Percentiles rank a stretch among this genome's conserved stretches.
These are phyloP conservation scores for Fomitopsis palustris DNA, from an alignment of 1,284 basidiomycete species.

Conservation along the genomic window DNA sequence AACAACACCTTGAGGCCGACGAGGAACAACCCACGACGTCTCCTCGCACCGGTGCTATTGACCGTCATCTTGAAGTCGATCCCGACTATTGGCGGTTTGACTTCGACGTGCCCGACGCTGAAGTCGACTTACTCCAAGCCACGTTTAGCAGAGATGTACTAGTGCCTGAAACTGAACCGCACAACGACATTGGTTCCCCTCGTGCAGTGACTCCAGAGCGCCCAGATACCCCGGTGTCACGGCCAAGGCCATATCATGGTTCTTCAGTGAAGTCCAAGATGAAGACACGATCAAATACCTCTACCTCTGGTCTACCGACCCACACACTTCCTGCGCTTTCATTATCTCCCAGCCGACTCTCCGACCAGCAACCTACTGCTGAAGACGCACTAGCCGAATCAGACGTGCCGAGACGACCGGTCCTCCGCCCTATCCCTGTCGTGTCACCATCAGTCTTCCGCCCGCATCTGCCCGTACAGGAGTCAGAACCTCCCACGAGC, in stretches of 20 bases:
- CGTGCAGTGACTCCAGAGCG: not conserved
- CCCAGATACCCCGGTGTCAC: not conserved
- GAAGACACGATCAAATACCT: not conserved
- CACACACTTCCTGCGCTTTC: not conserved
- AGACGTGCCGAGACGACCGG: not conserved
- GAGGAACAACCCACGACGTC: not conserved
- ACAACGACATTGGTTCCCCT: not conserved
- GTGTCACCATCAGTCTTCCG: conserved; percentile 19
- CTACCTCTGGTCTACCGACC: not conserved
- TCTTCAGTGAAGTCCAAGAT: conserved; percentile 7
- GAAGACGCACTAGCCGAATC: not conserved
- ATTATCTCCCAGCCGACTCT: not conserved
- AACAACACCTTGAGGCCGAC: not conserved
- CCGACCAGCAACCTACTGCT: not conserved
- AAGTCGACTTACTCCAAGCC: conserved; percentile 2
- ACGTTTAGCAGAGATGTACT: conserved; percentile 18
- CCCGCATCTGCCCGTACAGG: conserved; percentile 10
- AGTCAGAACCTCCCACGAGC: conserved; percentile 6
- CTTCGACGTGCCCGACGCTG: not conserved
- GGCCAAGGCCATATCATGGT: not conserved
- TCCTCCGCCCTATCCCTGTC: conserved; percentile 14
- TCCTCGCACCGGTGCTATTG: not conserved
- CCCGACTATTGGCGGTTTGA: not conserved
- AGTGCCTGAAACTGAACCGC: conserved; percentile 16
- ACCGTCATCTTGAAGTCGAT: not conserved